A percentile compares a stretch with the other conserved stretches of the same genome.
These are phyloP conservation scores for Nakaseomyces sp. DNA, from an alignment of 1,139 yeast species.

Conservation along the genomic window DNA sequence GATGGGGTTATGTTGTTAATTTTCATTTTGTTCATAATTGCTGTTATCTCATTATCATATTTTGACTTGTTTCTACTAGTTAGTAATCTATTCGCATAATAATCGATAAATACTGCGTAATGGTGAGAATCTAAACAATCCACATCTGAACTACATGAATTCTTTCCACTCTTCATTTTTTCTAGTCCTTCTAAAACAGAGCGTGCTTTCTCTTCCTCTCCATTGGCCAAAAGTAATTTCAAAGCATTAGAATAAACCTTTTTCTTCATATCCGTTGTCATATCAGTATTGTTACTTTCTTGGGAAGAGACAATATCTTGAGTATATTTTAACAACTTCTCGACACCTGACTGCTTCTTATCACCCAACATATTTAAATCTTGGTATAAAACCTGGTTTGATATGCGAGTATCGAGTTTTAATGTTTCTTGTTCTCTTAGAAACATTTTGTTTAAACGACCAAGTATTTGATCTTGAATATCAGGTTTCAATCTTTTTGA, in stretches of 20 bases:
- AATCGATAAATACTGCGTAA: conserved; percentile 23
- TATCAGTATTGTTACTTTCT: background rate
- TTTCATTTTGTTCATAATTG: conserved; percentile 8
- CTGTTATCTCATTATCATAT: conserved; percentile 9
- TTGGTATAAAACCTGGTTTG: conserved; percentile 15
- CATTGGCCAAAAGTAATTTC: conserved; percentile 7
- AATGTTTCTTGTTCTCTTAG: conserved; percentile 6
- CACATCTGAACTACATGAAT: conserved; percentile 4
- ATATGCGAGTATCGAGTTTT: conserved; percentile 9
- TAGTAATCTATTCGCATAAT: conserved; percentile 12
- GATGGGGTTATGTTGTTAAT: background rate
- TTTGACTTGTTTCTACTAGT: background rate
- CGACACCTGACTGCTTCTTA: background rate
- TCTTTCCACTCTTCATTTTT: conserved; percentile 4
- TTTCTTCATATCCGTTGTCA: background rate
- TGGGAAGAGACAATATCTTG: conserved; percentile 9
- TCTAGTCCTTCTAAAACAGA: conserved; percentile 17
- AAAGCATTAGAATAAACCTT: background rate
- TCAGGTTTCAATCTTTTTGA: background rate
- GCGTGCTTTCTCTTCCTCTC: conserved; percentile 16
- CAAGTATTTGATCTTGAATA: background rate
- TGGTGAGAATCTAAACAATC: conserved; percentile 24
- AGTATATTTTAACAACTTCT: background rate
- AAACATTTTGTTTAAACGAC: background rate
- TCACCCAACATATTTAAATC: conserved; percentile 2